Conservation (phyloP, 371 early-diverging fungal genomes). For the Apophysomyces trapeziformis region DNA sequence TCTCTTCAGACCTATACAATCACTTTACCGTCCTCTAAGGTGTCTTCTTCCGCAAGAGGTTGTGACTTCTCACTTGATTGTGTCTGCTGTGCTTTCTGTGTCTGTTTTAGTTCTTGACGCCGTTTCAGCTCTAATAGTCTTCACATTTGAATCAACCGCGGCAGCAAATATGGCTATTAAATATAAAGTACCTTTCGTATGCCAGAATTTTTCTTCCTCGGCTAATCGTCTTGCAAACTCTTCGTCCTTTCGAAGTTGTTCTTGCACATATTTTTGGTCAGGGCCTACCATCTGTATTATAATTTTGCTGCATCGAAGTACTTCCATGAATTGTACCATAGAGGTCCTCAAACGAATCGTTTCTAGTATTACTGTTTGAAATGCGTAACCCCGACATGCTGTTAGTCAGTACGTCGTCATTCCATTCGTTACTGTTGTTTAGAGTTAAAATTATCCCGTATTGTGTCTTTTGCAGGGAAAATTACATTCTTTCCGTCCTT, state of each 20-base stretch:
- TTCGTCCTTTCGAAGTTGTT: slow-evolving; percentile 36
- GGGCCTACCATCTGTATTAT: background rate
- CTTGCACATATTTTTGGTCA: slow-evolving; percentile 14
- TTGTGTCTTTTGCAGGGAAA: background rate
- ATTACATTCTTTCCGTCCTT: slow-evolving; percentile 13
- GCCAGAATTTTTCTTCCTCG: slow-evolving; percentile 20
- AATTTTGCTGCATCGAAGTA: background rate
- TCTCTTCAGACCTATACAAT: no score
- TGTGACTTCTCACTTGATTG: background rate
- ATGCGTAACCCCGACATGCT: slow-evolving; percentile 52
- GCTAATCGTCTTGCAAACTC: slow-evolving; percentile 41
- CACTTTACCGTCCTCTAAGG: slow-evolving; percentile 1
- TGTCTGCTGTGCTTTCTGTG: background rate
- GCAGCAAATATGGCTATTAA: no score
- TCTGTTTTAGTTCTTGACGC: background rate
- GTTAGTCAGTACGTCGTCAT: slow-evolving; percentile 46
- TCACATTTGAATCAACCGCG: background rate
- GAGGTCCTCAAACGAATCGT: background rate
- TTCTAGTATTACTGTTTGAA: slow-evolving; percentile 45
- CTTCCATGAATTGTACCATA: background rate
- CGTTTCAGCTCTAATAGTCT: background rate
- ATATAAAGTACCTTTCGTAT: background rate
- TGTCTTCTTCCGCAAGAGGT: background rate
- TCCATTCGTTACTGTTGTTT: slow-evolving; percentile 31
- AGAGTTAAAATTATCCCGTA: background rate